These are phyloP conservation scores for Aureobasidium subglaciale DNA, from an alignment of 2,329 filamentous ascomycete genomes.

Conservation along the genomic window DNA sequence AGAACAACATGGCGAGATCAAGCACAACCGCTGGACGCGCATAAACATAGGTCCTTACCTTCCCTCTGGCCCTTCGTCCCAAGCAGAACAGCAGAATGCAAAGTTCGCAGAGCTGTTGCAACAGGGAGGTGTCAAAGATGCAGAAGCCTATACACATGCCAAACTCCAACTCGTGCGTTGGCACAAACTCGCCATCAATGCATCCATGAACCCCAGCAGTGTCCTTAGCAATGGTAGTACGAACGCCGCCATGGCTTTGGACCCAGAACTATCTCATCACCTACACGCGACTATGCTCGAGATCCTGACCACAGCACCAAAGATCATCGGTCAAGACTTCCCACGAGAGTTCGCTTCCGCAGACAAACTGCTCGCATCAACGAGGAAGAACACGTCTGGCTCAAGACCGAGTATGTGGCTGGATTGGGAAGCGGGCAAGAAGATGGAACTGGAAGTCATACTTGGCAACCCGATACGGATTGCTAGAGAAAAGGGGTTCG, in stretches of 20 bases:
- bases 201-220: conserved; percentile 65
- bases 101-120: conserved; percentile 50
- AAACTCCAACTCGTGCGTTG: conserved; percentile 64
- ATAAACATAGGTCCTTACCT: conserved; percentile 63
- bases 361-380: conserved; percentile 57
- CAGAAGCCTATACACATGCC: conserved; percentile 56
- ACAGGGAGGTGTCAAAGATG: conserved; percentile 59
- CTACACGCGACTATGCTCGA: conserved; percentile 62
- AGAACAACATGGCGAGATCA: conserved; percentile 53
- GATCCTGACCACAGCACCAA: conserved; percentile 57
- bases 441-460: conserved; percentile 66
- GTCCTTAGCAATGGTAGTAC: conserved; percentile 58
- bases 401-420: conserved; percentile 56
- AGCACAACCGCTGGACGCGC: conserved; percentile 67
- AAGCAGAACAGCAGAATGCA: conserved; percentile 38
- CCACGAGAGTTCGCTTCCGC: conserved; percentile 54
- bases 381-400: conserved; percentile 53
- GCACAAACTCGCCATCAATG: conserved; percentile 73
- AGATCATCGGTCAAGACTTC: conserved; percentile 55
- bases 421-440: conserved; percentile 47
- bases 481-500: conserved; percentile 54
- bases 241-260: conserved; percentile 59
- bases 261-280: conserved; percentile 56
- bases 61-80: conserved; percentile 33
- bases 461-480: conserved; percentile 63